phyloP scores from a whole-genome alignment of 495 filamentous ascomycete species.

The Aspergillus ostianus region DNA sequence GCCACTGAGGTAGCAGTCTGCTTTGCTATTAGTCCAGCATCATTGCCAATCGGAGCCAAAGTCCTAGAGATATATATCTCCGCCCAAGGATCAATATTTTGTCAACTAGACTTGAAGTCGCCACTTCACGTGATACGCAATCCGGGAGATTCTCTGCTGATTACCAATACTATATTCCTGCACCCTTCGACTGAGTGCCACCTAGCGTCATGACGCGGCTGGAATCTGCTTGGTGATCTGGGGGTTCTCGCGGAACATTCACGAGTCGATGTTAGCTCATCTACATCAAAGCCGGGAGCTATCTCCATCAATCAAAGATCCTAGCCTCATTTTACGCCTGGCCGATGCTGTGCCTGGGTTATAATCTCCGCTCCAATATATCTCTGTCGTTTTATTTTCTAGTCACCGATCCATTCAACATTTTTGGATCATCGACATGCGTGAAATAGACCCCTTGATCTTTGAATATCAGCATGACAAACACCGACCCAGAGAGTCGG shows the following conservation, averaged over 20 bases:
- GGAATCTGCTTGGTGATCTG: background rate
- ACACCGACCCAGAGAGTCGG: conserved; percentile 65
- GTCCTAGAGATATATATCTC: background rate
- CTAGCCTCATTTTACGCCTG: background rate
- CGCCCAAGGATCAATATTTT: background rate
- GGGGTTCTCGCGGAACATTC: background rate
- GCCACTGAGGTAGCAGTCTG: background rate
- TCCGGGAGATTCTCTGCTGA: conserved; percentile 1
- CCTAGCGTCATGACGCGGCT: background rate
- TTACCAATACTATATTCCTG: conserved; percentile 1
- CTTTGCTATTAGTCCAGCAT: background rate
- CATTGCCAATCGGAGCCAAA: background rate
- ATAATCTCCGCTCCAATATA: background rate
- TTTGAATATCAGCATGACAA: conserved; percentile 76
- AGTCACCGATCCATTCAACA: background rate
- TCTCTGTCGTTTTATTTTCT: background rate
- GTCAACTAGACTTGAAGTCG: background rate
- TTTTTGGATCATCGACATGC: conserved; percentile 44
- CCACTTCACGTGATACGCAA: conserved; percentile 1
- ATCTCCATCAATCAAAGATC: background rate
- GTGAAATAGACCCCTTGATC: conserved; percentile 67
- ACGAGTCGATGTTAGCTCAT: background rate
- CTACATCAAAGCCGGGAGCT: background rate
- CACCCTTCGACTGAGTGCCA: background rate
- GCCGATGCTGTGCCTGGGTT: background rate